Percentiles rank a stretch among this genome's conserved stretches.
Conservation (phyloP, 331 rosid species). For the Stylosanthes scabra region DNA sequence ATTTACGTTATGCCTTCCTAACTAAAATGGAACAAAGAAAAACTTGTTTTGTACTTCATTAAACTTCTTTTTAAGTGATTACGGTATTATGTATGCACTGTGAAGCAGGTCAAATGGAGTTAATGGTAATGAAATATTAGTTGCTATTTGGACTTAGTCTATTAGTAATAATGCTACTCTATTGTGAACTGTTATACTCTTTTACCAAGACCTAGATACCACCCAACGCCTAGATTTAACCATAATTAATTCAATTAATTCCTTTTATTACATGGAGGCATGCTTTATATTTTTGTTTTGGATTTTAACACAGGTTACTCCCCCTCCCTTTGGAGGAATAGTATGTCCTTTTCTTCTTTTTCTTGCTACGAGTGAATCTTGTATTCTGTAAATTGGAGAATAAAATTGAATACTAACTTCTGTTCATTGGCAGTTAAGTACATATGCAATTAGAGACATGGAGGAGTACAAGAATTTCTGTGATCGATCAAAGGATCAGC, state of each 20-base stretch:
- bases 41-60: background rate
- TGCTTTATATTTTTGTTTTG: conserved; percentile 23
- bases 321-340: background rate
- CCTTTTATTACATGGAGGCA: conserved; percentile 11
- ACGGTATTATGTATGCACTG: background rate
- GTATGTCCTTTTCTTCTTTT: background rate
- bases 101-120: conserved; percentile 14
- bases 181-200: background rate
- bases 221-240: background rate
- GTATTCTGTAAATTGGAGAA: conserved; percentile 12
- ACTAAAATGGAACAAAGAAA: background rate
- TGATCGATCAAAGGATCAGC: conserved; percentile 94
- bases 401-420: conserved; percentile 36
- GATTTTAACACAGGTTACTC: conserved; percentile 9
- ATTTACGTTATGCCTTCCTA: background rate
- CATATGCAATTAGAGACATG: conserved; percentile 92
- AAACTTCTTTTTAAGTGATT: background rate
- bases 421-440: conserved; percentile 63
- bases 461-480: conserved; percentile 98
- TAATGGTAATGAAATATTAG: conserved; percentile 25
- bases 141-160: background rate
- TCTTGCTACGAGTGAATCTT: conserved; percentile 14
- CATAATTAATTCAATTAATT: conserved; percentile 15
- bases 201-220: background rate
- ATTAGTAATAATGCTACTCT: background rate